phyloP scores from a whole-genome alignment of 208 protist genomes.

The Leishmania mexicana region DNA sequence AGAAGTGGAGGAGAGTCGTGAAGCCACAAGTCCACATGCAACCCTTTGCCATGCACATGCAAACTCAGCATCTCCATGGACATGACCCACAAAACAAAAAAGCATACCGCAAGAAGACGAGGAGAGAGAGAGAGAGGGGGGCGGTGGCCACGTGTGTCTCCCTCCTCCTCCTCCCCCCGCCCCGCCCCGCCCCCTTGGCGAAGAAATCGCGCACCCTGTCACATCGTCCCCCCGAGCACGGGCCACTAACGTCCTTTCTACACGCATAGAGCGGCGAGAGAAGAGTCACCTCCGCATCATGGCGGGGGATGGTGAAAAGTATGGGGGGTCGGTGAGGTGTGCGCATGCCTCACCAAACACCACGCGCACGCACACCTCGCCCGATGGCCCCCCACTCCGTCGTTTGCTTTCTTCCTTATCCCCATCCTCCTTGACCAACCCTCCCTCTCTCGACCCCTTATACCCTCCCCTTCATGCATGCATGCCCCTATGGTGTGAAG shows the following conservation, averaged over 20 bases:
- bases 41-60: not conserved
- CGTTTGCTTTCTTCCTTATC: not conserved
- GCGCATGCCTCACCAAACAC: not conserved
- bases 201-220: not conserved
- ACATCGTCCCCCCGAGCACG: not conserved
- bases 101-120: not conserved
- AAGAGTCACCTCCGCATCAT: not conserved
- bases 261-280: not conserved
- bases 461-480: not conserved
- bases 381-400: not conserved
- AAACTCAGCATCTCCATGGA: not conserved
- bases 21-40: not conserved
- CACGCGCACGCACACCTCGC: not conserved
- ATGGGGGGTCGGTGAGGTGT: not conserved
- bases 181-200: not conserved
- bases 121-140: not conserved
- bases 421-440: not conserved
- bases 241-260: not conserved
- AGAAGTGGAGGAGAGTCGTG: constrained; percentile 1
- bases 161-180: not conserved
- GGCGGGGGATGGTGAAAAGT: not conserved
- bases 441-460: not conserved
- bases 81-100: not conserved
- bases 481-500: not conserved
- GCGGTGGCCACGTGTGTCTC: not conserved